These are phyloP conservation scores for Chlamydomonas sp. DNA, from an alignment of 139 green algal genomes.

Conservation along the genomic window DNA sequence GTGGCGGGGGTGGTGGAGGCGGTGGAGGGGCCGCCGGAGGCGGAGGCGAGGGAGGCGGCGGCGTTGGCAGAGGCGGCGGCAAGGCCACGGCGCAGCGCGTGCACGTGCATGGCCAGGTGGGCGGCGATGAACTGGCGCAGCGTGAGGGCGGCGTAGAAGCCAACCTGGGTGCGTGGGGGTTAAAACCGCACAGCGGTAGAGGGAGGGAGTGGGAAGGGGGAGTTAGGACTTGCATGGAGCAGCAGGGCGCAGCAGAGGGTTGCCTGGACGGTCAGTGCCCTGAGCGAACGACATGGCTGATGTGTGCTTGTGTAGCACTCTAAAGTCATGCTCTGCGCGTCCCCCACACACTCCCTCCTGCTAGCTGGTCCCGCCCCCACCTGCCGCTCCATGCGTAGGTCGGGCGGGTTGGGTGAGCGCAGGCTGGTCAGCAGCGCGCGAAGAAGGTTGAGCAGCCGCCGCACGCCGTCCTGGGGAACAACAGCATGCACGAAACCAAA, in stretches of 20 bases:
- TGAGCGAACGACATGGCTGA: too few species aligned
- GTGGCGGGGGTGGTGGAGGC: background rate
- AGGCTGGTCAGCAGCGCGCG: conserved; percentile 37
- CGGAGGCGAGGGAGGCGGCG: background rate
- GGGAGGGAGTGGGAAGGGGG: too few species aligned
- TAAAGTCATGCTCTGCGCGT: too few species aligned
- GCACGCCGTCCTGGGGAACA: conserved; percentile 45
- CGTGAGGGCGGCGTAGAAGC: conserved; percentile 60
- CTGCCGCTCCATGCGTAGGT: conserved; percentile 57
- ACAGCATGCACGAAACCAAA: background rate
- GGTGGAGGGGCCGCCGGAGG: background rate
- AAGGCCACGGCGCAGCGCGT: conserved; percentile 19
- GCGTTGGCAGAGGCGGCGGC: background rate
- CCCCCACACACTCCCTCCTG: background rate
- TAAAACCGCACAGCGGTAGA: too few species aligned
- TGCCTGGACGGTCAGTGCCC: too few species aligned
- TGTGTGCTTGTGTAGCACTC: too few species aligned
- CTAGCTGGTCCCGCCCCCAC: conserved; percentile 27
- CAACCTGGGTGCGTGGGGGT: conserved; percentile 54
- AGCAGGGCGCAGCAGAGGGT: too few species aligned
- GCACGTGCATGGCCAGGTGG: conserved; percentile 66
- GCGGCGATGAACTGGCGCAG: conserved; percentile 72
- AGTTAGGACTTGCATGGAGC: too few species aligned
- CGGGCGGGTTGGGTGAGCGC: background rate
- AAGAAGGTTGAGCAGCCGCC: conserved; percentile 60